Conservation (phyloP, 441 rosid species). For the Bruguiera hainesii region DNA sequence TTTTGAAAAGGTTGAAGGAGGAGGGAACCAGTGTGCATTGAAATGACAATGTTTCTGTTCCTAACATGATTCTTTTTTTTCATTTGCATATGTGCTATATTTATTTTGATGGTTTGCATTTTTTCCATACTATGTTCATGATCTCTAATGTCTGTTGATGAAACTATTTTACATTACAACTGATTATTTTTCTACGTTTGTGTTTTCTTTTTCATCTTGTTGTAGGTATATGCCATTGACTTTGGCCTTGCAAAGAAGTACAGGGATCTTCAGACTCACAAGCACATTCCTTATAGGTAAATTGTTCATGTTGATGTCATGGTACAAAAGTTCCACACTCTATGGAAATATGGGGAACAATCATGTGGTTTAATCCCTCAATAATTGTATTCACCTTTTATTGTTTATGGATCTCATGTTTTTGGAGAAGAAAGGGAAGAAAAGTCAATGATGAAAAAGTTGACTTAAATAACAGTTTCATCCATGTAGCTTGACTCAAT, state of each 20-base stretch:
- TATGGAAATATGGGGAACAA: not conserved
- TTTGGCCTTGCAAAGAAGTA: constrained; percentile 98
- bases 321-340: not conserved
- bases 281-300: constrained; percentile 97
- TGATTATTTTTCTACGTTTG: not conserved
- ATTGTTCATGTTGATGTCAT: constrained; percentile 4
- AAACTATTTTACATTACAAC: not conserved
- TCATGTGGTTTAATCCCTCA: not conserved
- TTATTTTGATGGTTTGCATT: too few species aligned
- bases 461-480: not conserved
- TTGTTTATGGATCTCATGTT: not conserved
- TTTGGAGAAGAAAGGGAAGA: not conserved
- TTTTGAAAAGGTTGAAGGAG: too few species aligned
- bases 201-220: constrained; percentile 11
- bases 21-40: too few species aligned
- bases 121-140: too few species aligned
- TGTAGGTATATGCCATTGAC: constrained; percentile 87
- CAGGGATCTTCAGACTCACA: constrained; percentile 96
- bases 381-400: not conserved
- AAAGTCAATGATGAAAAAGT: too few species aligned
- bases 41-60: too few species aligned
- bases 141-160: too few species aligned
- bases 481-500: not conserved
- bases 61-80: too few species aligned
- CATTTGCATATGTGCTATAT: too few species aligned